Evolutionary conservation across 2,329 filamentous ascomycete species (phyloP).

Genomic region (Fusarium subglutinans): DNA sequence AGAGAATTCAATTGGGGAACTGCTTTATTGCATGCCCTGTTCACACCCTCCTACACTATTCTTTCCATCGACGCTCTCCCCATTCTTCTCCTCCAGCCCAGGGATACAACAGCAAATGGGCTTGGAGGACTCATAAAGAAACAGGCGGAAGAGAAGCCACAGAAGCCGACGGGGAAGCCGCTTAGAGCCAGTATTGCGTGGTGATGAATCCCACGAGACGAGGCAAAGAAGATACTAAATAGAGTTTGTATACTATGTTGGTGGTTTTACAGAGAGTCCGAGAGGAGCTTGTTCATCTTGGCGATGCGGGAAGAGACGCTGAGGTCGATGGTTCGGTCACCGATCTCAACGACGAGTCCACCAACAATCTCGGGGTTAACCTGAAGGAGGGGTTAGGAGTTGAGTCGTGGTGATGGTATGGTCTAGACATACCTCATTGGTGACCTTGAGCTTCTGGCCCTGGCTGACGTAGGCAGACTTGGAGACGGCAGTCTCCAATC

Average conservation of each 20-base stretch:
- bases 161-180: conserved; percentile 22
- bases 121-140: conserved; percentile 26
- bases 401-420: neutral
- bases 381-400: conserved; percentile 53
- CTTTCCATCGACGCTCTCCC: conserved; percentile 43
- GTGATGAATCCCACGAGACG: conserved; percentile 24
- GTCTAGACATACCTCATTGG: conserved; percentile 74
- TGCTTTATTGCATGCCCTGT: conserved; percentile 44
- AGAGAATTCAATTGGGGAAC: conserved; percentile 29
- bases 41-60: conserved; percentile 45
- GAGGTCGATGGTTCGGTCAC: conserved; percentile 97
- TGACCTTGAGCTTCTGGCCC: conserved; percentile 98
- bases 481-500: conserved; percentile 86
- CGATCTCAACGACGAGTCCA: conserved; percentile 94
- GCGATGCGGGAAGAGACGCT: conserved; percentile 93
- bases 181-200: conserved; percentile 9
- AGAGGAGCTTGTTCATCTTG: conserved; percentile 99
- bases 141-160: conserved; percentile 24
- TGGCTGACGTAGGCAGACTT: conserved; percentile 89
- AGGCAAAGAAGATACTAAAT: conserved; percentile 42
- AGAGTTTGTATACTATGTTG: conserved; percentile 36
- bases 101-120: conserved; percentile 25
- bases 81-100: conserved; percentile 24
- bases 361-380: conserved; percentile 95
- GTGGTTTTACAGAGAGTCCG: conserved; percentile 86